Conservation (phyloP, 768 basidiomycete species). For the Leccinellum rugosiceps region DNA sequence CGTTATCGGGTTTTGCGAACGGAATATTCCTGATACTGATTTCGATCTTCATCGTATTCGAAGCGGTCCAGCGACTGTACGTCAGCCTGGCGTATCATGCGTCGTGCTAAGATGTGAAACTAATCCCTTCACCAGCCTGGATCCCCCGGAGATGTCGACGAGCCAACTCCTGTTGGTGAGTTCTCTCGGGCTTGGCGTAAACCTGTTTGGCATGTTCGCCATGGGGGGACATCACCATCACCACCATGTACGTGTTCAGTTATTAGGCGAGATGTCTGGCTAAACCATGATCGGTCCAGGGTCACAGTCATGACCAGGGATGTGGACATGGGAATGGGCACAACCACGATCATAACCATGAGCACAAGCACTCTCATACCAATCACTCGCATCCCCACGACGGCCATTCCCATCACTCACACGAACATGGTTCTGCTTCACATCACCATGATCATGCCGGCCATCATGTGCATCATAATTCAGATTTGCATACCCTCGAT, state of each 20-base stretch:
- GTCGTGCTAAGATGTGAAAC: background rate
- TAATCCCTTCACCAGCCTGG: conserved; percentile 47
- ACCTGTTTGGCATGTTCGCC: conserved; percentile 97
- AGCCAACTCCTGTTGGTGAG: conserved; percentile 89
- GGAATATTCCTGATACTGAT: conserved; percentile 92
- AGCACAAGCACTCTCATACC: conserved; percentile 35
- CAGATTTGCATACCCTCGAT: conserved; percentile 13
- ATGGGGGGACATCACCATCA: conserved; percentile 93
- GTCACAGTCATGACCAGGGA: conserved; percentile 18
- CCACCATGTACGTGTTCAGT: conserved; percentile 51
- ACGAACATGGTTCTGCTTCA: conserved; percentile 6
- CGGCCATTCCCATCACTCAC: conserved; percentile 24
- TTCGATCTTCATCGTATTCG: conserved; percentile 97
- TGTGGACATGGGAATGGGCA: conserved; percentile 10
- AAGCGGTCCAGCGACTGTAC: conserved; percentile 92
- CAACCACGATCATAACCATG: conserved; percentile 16
- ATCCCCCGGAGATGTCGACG: conserved; percentile 98
- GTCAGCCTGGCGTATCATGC: conserved; percentile 24
- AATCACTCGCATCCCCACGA: conserved; percentile 34
- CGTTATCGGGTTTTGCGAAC: conserved; percentile 96
- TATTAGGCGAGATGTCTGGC: background rate
- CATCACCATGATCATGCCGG: conserved; percentile 20
- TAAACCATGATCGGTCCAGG: conserved; percentile 8
- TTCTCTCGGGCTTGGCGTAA: conserved; percentile 84
- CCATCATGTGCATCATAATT: conserved; percentile 18